Base-by-base conservation (phyloP, 1,284 basidiomycete species). In the Microbotryum saponariae region DNA sequence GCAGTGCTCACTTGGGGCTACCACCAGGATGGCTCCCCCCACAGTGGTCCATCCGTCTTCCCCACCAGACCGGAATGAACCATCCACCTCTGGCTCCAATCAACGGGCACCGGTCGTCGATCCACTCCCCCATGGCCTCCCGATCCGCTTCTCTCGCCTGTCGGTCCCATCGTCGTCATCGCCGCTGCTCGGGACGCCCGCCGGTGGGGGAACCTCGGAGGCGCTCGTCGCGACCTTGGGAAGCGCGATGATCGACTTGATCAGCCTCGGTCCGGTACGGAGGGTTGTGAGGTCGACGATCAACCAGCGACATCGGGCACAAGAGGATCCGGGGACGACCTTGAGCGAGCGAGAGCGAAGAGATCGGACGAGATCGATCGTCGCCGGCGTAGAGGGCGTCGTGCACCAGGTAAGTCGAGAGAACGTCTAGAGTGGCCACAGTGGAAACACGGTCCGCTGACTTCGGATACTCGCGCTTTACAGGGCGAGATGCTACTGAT, bases 401-500 rank as follows among this genome's bases (percentile, higher is more conserved):
- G 66, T 68, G 20, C 21, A 68, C 51, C 66, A 67, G 63, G 66
- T 63, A 8, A 48, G 63, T 58, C 18, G 21, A 18, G n/a, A 14
- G n/a, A 3, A 16, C 8, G 9, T 42, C 7, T 16, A 18, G 42
- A 23, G 21, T 18, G 6, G 16, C 4, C 14, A 27, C 27, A 5
- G 33, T n/a, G 33, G 37, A 10, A 7, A 18, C 4, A 21, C 6
- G 37, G 3, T 25, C 20, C 4, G n/a, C 18, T 27, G 5, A 21
- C 25, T 3, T 7, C 1, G 16, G 37, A 6, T 20, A 8, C 14
- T 29, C 8, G 18, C 49, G 29, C 33, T 18, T 18, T 23, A 25
- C 64, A 71, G 68, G 83, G 80, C 62, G 79, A 82, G 72, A 80
- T 81, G 78, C 78, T 79, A 62, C 72, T 82, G n/a, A 79, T 82